Base-by-base conservation (phyloP, 1,284 basidiomycete genomes). In the Grifola frondosa region DNA sequence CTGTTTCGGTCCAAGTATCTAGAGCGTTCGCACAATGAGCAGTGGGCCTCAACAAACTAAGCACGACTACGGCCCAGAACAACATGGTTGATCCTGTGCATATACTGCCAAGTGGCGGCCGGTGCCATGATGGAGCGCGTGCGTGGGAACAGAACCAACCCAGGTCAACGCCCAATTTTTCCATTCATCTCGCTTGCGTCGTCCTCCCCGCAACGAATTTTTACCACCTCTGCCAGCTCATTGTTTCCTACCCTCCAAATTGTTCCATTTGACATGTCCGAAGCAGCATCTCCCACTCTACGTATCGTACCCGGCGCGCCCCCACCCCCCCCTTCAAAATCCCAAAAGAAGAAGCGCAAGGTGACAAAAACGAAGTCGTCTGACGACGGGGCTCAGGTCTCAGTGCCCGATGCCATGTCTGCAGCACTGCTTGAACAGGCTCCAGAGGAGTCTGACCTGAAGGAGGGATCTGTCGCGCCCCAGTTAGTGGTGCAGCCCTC, bases 301-400 rank as follows among this genome's bases (percentile, higher is more conserved):
- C 83, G 86, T 46, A 60, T 82, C 48, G 73, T 91, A 37, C 88
- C 88, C 15, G 88, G 87, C 35, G 88, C 88, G 12, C 84, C 80
- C 40, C 79, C 81, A 2, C 77, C 81, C 21, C 63, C 77, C 0
- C 51, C 68, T 4, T 73, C 81, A 23, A 88, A 86, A 60, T 68
- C 77, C 1, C 76, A 81, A 30, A 81, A 76, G 67, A 90, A 84
- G 64, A 87, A 84, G 65, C 79, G 81, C 64, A 84, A 79, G 64
- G 57, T 70, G 5, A 61, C 52, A 34, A 56, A 59, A 29, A 24
- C 49, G 24, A 62, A 61, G 43, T 52, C 52, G 20, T 50, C 54
- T 48, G 50, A 57, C 10, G 30, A 28, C 3, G 52, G 51, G 8
- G 48, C 54, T 4, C 52, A 52, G 26, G 54, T 57, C 22, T 53